Percentiles rank a stretch among this genome's conserved stretches.
Evolutionary conservation across 2,329 filamentous ascomycete genomes (phyloP).

Genomic region (Cladosporium sp.): DNA sequence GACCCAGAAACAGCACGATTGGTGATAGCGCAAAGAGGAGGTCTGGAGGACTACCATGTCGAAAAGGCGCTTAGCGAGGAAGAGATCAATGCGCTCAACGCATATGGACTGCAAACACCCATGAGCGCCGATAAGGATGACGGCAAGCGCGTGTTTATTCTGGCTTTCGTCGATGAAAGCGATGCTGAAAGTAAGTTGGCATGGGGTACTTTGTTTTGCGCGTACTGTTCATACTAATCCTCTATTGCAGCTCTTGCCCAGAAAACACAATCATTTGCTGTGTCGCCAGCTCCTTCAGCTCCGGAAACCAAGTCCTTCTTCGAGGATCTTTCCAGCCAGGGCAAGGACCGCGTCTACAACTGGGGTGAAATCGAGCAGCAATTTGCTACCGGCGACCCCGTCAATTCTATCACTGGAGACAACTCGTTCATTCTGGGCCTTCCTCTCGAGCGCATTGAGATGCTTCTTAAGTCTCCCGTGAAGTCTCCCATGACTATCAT

Average conservation of each 20-base stretch:
- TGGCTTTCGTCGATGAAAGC: constrained; percentile 25
- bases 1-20: constrained; percentile 45
- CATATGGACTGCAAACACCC: constrained; percentile 38
- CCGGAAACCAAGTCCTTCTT: constrained; percentile 24
- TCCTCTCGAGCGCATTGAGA: constrained; percentile 16
- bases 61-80: constrained; percentile 38
- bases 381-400: not conserved
- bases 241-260: not conserved
- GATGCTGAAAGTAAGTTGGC: constrained; percentile 13
- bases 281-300: constrained; percentile 24
- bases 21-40: constrained; percentile 48
- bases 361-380: not conserved
- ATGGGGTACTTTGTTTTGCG: not conserved
- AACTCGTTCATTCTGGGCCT: constrained; percentile 19
- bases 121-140: constrained; percentile 28
- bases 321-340: constrained; percentile 28
- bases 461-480: not conserved
- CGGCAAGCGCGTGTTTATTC: constrained; percentile 15
- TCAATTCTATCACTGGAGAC: constrained; percentile 10
- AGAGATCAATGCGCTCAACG: constrained; percentile 44
- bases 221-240: not conserved
- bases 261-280: constrained; percentile 19
- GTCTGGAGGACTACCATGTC: constrained; percentile 46
- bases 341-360: constrained; percentile 13
- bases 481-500: constrained; percentile 21